phyloP scores from a whole-genome alignment of 1,284 basidiomycete species.

The Apiotrichum porosum region DNA sequence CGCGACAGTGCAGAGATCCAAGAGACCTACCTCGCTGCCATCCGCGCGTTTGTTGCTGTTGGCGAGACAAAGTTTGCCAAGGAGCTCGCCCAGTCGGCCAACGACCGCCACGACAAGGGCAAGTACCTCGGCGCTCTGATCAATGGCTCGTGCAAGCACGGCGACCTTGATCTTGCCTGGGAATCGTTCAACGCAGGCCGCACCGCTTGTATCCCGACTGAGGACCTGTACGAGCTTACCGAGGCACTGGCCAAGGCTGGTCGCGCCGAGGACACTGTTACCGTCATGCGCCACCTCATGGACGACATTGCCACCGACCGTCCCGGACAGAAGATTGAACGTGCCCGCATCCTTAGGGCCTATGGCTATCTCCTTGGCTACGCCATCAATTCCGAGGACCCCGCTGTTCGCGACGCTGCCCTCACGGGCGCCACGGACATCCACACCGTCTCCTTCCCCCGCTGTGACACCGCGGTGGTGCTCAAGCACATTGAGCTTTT shows the following conservation, averaged over 20 bases:
- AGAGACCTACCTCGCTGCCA: constrained; percentile 66
- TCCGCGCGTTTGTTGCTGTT: constrained; percentile 53
- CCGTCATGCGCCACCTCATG: background rate
- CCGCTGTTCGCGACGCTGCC: constrained; percentile 50
- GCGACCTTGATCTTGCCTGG: constrained; percentile 62
- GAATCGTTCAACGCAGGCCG: constrained; percentile 61
- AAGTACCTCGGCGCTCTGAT: constrained; percentile 54
- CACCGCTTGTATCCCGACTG: background rate
- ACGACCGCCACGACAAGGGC: too few relatives aligned
- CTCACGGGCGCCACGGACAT: constrained; percentile 17
- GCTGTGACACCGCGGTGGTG: constrained; percentile 5
- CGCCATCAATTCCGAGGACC: constrained; percentile 52
- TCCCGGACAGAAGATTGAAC: background rate
- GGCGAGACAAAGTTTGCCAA: constrained; percentile 63
- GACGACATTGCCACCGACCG: background rate
- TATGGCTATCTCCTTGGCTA: constrained; percentile 42
- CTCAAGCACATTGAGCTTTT: constrained; percentile 12
- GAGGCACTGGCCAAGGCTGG: constrained; percentile 54
- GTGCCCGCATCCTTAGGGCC: background rate
- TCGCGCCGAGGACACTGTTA: constrained; percentile 51
- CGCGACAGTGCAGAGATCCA: background rate
- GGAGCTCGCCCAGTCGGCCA: constrained; percentile 24
- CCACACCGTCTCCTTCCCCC: background rate
- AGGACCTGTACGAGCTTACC: constrained; percentile 27
- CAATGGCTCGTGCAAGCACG: constrained; percentile 59